Conservation (phyloP, 176 grass and related monocot genomes). For the Microstegium vimineum region DNA sequence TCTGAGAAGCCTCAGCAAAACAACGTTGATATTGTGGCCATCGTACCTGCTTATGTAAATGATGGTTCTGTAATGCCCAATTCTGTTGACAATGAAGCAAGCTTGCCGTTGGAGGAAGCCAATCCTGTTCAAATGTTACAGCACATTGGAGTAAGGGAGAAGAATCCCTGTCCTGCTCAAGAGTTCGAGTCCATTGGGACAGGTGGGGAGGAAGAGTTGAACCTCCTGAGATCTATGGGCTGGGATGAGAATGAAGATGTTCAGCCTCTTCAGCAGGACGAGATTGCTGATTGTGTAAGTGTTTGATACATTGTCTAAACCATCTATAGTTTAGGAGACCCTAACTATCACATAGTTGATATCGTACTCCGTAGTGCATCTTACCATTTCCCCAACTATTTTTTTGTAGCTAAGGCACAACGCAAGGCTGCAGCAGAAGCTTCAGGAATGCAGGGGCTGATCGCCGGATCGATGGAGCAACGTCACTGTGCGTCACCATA, state of each 20-base stretch:
- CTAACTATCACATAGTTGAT: background rate
- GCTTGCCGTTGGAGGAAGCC: conserved; percentile 11
- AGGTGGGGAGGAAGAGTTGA: conserved; percentile 53
- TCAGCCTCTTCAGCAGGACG: conserved; percentile 58
- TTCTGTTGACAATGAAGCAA: background rate
- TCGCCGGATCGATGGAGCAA: background rate
- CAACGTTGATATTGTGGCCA: background rate
- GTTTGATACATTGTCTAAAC: conserved; percentile 4
- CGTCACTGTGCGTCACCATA: background rate
- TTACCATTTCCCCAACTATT: background rate
- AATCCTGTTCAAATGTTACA: conserved; percentile 29
- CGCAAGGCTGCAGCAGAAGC: conserved; percentile 51
- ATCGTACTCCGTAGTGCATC: background rate
- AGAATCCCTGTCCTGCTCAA: conserved; percentile 30
- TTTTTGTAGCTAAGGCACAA: conserved; percentile 45
- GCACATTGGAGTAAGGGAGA: background rate
- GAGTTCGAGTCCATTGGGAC: conserved; percentile 10
- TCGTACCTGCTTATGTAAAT: conserved; percentile 11
- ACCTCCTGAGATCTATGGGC: conserved; percentile 61
- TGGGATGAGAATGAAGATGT: conserved; percentile 66
- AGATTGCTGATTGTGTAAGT: conserved; percentile 72
- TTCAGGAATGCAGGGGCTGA: conserved; percentile 52
- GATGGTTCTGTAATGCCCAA: conserved; percentile 12
- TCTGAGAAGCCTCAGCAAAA: conserved; percentile 9
- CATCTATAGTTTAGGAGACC: background rate